Evolutionary conservation across 2,329 filamentous ascomycete species (phyloP), one percentile per base, ranked within the genome.

Genomic region (Claviceps spartinae): DNA sequence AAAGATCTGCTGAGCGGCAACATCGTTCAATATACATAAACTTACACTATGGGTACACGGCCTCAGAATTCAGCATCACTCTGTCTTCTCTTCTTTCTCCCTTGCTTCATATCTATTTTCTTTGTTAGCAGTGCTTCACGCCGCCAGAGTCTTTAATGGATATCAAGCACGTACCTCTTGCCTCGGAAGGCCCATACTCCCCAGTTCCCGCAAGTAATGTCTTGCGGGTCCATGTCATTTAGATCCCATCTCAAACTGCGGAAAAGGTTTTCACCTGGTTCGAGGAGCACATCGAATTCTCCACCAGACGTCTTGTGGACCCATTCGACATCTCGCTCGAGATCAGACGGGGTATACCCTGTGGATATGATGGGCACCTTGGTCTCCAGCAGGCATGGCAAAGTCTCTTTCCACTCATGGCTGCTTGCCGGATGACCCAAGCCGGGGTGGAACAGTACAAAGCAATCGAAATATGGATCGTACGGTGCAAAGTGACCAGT

Each of bases 401-500:
- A 70, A 0, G 93, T 97, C 61, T 91, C 83, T 54, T 85, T 79
- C 93, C 94, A 98, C 67, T 98, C 93, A 62, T 95, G 87, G 50
- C 86, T 87, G 63, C 85, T 91, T 14, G 90, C 88, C 0, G 94
- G 90, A 67, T 98, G 93, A 13, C 93, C 94, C 18, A 98, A 78
- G 8, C 94, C 94, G 0, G 94, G 94, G 63, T 98, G 94, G 76
- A 97, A 98, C 49, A 96, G 78, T 62, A 98, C 83, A 64, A 98
- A 95, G 68, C 87, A 93, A 73, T 98, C 93, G 67, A 98, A 95
- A 72, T 98, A 98, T 1, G 93, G 93, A 65, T 98, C 93, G 65
- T 94, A 96, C 0, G 94, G 93, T 53, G 86, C 82, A 71, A 97
- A 98, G 64, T 90, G 79, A 47, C 88, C 85, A 0, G 91, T 86